Evolutionary conservation across 116 monocot species (phyloP).

Genomic region (Posidonia oceanica): DNA sequence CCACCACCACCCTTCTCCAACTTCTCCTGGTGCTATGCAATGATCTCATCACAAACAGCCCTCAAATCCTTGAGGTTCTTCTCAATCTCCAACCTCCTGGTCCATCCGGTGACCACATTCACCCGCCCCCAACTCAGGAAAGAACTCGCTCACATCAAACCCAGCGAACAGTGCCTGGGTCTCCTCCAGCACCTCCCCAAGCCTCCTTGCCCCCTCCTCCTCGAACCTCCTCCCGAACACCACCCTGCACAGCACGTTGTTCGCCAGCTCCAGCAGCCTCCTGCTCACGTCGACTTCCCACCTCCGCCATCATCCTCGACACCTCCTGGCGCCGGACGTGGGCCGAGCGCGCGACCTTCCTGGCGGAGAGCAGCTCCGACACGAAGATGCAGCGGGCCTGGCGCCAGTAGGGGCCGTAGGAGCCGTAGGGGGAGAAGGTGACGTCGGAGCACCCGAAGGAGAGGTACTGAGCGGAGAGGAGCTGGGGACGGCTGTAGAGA

Average conservation of each 20-base stretch:
- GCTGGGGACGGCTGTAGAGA: constrained; percentile 22
- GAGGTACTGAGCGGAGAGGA: constrained; percentile 20
- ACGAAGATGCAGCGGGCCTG: constrained; percentile 23
- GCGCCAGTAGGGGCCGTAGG: constrained; percentile 35
- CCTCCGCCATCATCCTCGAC: too few species aligned
- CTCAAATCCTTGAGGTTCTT: constrained; percentile 14
- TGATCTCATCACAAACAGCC: constrained; percentile 20
- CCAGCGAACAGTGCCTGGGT: constrained; percentile 15
- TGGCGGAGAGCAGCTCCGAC: constrained; percentile 21
- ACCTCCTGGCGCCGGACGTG: constrained; percentile 14
- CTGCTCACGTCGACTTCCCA: constrained; percentile 3
- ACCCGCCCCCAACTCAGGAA: constrained; percentile 16
- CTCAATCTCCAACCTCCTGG: constrained; percentile 24
- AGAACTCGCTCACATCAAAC: constrained; percentile 19
- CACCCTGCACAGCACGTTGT: constrained; percentile 23
- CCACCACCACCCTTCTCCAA: neutral
- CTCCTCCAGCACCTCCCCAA: constrained; percentile 17
- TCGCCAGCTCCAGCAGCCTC: constrained; percentile 14
- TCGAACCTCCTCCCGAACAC: constrained; percentile 23
- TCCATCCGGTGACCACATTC: constrained; percentile 14
- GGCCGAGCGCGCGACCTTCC: constrained; percentile 19
- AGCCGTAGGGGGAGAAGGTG: constrained; percentile 28
- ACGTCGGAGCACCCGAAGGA: constrained; percentile 37
- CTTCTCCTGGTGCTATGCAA: constrained; percentile 12
- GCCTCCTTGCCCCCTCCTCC: neutral